A percentile compares a stretch with the other conserved stretches of the same genome.
phyloP scores from a whole-genome alignment of 805 yeast species.

The Debaryomyces prosopidis region DNA sequence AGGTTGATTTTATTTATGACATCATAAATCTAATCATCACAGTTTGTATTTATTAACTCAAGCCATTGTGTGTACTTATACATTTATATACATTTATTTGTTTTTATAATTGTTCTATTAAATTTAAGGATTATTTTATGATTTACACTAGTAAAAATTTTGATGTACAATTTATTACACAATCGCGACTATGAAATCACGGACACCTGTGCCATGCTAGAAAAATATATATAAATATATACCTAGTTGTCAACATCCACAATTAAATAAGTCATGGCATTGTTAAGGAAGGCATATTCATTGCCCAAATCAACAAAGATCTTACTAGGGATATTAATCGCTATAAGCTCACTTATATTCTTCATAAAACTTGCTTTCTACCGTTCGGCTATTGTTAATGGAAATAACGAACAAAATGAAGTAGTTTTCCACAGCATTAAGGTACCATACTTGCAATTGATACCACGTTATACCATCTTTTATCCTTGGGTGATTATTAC shows the following conservation, averaged over 20 bases:
- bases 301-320: slow-evolving; percentile 51
- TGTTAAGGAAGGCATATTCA: slow-evolving; percentile 11
- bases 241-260: not conserved
- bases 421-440: slow-evolving; percentile 38
- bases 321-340: slow-evolving; percentile 38
- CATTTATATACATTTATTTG: slow-evolving; percentile 5
- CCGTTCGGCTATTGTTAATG: slow-evolving; percentile 9
- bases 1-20: not conserved
- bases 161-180: not conserved
- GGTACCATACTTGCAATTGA: slow-evolving; percentile 62
- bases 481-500: slow-evolving; percentile 67
- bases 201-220: not conserved
- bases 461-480: slow-evolving; percentile 54
- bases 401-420: slow-evolving; percentile 8
- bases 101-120: slow-evolving; percentile 1
- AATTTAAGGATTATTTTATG: not conserved
- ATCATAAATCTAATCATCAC: not conserved
- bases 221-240: not conserved
- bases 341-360: slow-evolving; percentile 42
- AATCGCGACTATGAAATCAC: not conserved
- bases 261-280: slow-evolving; percentile 4
- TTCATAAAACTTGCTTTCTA: slow-evolving; percentile 40
- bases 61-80: not conserved
- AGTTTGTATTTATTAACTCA: not conserved
- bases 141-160: not conserved